Percentiles rank a stretch among this genome's conserved stretches.
Conservation (phyloP, 768 basidiomycete species). For the Polyporus arcularius region DNA sequence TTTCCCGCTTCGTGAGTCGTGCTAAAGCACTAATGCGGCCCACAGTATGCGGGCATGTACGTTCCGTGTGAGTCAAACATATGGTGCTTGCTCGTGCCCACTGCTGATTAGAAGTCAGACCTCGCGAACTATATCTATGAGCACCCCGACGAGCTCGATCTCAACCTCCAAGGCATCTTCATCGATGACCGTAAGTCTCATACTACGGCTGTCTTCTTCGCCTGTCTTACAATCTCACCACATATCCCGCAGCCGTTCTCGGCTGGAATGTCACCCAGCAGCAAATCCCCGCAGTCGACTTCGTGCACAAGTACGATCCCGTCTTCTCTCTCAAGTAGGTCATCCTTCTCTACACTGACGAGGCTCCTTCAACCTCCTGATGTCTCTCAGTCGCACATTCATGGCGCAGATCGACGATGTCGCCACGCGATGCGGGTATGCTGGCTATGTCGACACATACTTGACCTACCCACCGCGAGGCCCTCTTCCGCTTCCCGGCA, state of each 20-base stretch:
- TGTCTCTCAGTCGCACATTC: slow-evolving; percentile 53
- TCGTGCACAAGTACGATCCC: slow-evolving; percentile 70
- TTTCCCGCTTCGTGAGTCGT: neutral
- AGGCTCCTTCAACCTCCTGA: neutral
- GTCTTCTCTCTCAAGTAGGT: slow-evolving; percentile 75
- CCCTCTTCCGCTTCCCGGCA: slow-evolving; percentile 65
- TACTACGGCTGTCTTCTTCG: neutral
- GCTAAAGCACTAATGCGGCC: neutral
- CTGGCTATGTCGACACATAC: slow-evolving; percentile 59
- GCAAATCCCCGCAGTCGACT: slow-evolving; percentile 71
- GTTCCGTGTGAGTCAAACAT: slow-evolving; percentile 46
- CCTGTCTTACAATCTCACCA: neutral
- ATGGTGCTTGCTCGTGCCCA: neutral
- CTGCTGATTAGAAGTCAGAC: slow-evolving; percentile 41
- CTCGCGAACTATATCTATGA: slow-evolving; percentile 75
- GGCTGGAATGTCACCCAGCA: slow-evolving; percentile 57
- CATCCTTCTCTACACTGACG: neutral
- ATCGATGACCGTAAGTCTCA: slow-evolving; percentile 65
- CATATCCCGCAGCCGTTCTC: neutral
- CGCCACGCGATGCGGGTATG: slow-evolving; percentile 58
- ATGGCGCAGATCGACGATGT: slow-evolving; percentile 55
- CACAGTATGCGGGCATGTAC: slow-evolving; percentile 77
- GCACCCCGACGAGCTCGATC: slow-evolving; percentile 50
- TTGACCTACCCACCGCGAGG: slow-evolving; percentile 65
- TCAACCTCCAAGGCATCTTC: slow-evolving; percentile 71